phyloP scores from a whole-genome alignment of 139 green algal genomes.

The Ulvella scutata region DNA sequence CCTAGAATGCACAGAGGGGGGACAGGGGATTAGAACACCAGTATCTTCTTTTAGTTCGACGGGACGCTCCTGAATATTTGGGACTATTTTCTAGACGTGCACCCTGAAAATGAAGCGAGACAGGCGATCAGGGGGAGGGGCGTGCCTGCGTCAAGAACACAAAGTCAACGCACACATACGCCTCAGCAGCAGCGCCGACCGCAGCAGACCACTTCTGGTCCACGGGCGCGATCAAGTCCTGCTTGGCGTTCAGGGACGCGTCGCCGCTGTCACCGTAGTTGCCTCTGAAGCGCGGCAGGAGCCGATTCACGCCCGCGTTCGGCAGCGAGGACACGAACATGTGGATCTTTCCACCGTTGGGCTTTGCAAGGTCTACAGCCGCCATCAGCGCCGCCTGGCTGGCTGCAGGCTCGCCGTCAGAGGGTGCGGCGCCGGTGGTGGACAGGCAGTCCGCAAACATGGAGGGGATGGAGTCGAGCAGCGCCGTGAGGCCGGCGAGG shows the following conservation, averaged over 20 bases:
- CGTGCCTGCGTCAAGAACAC: not conserved
- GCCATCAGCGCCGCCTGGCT: conserved; percentile 22
- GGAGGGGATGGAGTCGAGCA: conserved; percentile 50
- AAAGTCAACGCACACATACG: conserved; percentile 22
- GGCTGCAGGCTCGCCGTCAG: not conserved
- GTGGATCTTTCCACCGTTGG: conserved; percentile 58
- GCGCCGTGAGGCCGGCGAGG: conserved; percentile 9
- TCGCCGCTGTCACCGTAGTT: conserved; percentile 16
- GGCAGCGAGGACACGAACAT: conserved; percentile 56
- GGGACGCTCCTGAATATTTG: too few species aligned
- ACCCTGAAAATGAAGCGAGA: too few species aligned
- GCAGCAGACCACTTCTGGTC: not conserved
- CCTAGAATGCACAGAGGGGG: too few species aligned
- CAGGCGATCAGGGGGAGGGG: not conserved
- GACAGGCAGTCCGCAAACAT: conserved; percentile 32
- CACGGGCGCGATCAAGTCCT: conserved; percentile 25
- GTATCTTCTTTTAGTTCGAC: too few species aligned
- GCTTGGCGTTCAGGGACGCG: conserved; percentile 43
- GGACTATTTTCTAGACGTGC: too few species aligned
- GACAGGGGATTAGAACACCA: too few species aligned
- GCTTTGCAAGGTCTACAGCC: conserved; percentile 46
- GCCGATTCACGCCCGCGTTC: conserved; percentile 28
- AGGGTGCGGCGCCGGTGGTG: not conserved
- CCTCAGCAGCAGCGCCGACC: conserved; percentile 45
- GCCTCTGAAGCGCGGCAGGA: conserved; percentile 31